Base-by-base conservation (phyloP, 805 yeast species). In the Saccharomycopsis oosterbeekiorum region DNA sequence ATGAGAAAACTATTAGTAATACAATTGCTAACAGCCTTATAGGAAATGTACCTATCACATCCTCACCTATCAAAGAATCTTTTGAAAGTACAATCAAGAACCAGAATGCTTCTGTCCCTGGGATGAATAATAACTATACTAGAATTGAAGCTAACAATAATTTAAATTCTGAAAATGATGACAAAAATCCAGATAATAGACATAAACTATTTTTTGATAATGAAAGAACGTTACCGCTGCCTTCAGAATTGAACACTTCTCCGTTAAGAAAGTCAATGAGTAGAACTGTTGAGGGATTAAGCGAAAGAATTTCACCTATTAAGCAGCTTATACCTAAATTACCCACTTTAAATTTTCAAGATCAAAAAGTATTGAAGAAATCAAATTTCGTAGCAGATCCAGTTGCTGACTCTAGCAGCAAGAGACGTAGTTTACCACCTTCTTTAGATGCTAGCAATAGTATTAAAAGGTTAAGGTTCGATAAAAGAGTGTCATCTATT, bases 401-500 rank as follows among this genome's bases (percentile, higher is more conserved):
- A 9, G 34, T 6, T 21, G 17, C 53, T 19, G 21, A 5, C 10
- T 21, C 6, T 47, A 11, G 10, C 15, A 47, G 55, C 3, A 56
- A 50, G 19, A 42, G 64, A 6, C 24, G 17, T 21, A 62, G 64
- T 40, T 56, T 62, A 19, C 62, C 64, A 4, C 37, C 36, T 15
- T 21, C 53, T 12, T 47, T 34, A 8, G 9, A 10, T 21, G n/a
- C 4, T 24, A 14, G 11, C 11, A 26, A 47, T 19, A 26, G 21
- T 19, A 47, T 47, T 37, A 55, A 56, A 17, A 24, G 37, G 29
- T 54, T 63, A 12, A 57, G 59, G 42, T 37, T 59, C 4, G 36
- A 43, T 21, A 55, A 58, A 24, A 59, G 60, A 29, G 60, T 56
- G 14, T 55, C 60, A 17, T 72, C 74, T 0, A 67, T 71, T 1